Conservation (phyloP, 116 monocot genomes). For the Dioscorea cayenensis region DNA sequence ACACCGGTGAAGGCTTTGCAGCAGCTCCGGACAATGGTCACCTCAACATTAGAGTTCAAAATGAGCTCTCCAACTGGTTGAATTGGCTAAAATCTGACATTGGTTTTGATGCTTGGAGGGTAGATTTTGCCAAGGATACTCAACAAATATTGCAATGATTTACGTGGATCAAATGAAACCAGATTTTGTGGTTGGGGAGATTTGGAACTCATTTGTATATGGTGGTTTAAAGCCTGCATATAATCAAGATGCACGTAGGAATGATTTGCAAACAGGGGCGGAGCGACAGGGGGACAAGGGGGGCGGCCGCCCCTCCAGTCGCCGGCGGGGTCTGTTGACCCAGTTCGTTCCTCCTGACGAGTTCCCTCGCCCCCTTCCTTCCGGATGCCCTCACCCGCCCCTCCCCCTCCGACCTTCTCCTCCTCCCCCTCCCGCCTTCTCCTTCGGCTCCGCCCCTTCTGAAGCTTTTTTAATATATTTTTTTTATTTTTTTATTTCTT, state of each 20-base stretch:
- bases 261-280: constrained; percentile 31
- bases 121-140: constrained; percentile 52
- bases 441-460: no score
- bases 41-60: constrained; percentile 42
- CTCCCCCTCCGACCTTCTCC: no score
- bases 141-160: constrained; percentile 27
- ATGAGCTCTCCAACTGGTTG: constrained; percentile 52
- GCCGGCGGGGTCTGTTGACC: no score
- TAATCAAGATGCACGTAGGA: constrained; percentile 35
- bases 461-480: no score
- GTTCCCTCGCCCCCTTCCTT: no score
- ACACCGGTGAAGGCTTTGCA: constrained; percentile 42
- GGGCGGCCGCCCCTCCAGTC: no score
- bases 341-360: no score
- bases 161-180: constrained; percentile 26
- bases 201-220: constrained; percentile 33
- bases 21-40: constrained; percentile 62
- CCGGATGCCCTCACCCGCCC: no score
- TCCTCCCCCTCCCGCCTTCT: no score
- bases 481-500: no score
- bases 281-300: no score
- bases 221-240: constrained; percentile 15
- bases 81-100: constrained; percentile 31
- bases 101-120: constrained; percentile 29
- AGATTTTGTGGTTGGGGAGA: constrained; percentile 32